Evolutionary conservation across 192 early-diverging fungal genomes (phyloP), one percentile per base, ranked within the genome.

Genomic region (Gamsiella multidivaricata): DNA sequence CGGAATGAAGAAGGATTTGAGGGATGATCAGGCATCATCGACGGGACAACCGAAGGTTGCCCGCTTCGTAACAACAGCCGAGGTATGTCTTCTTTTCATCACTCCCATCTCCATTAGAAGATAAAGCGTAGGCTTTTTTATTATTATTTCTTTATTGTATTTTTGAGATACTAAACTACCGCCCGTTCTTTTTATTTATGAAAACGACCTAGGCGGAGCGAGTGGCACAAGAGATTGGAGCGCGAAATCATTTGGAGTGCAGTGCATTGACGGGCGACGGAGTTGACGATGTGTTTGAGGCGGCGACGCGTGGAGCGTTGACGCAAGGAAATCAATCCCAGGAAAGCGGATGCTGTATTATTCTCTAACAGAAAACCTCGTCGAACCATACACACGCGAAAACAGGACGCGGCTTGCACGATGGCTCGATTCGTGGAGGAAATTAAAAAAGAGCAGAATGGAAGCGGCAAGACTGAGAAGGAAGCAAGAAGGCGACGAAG

Each of bases 1-100:
- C 50, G 94, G 90, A n/a, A 91, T 91, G 82, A 96, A 96, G 79
- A 92, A 90, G 70, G 95, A 96, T 84, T 80, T 96, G 69, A 88
- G 95, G 65, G 90, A 93, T 64, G 91, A 95, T 71, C 84, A 84
- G 33, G 66, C 80, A 49, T 83, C 90, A 31, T 89, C 93, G 63
- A 87, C 86, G 42, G 88, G 90, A 23, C 66, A 82, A 80, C 87
- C 88, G 73, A 91, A 86, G 62, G 72, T 87, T 23, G 87, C 90
- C 43, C 79, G 81, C 12, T 94, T 94, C 59, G 94, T 96, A 25
- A 83, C 87, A n/a, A 62, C 80, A 28, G 86, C 87, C 55, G 87
- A 95, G 82, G 92, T 92, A 82, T 10, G 53, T n/a, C n/a, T n/a
- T n/a, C n/a, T n/a, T n/a, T n/a, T n/a, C n/a, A n/a, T n/a, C n/a